Base-by-base conservation (phyloP, 805 yeast species). In the Yarrowia sp. region DNA sequence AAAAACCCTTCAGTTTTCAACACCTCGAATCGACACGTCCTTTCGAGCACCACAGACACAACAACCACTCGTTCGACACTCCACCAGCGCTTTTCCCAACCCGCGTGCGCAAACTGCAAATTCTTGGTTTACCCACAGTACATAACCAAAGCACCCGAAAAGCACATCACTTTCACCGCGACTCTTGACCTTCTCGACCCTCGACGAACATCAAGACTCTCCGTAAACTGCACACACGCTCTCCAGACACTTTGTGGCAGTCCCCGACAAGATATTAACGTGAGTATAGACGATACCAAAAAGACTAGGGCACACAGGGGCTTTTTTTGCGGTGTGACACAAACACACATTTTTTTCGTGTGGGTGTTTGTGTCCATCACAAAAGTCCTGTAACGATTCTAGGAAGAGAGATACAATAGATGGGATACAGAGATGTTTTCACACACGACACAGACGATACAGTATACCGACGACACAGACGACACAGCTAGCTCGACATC, bases 61-160 rank as follows among this genome's bases (percentile, higher is more conserved):
- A 20, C 46, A 39, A 24, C 47, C 46, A 56, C 14, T 58, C 50
- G 49, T 42, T 42, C 36, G 30, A 24, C 30, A 24, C 7, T 2
- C 38, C 38, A 40, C 19, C 60, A 14, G 15, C 9, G 24, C 47
- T n/a, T 6, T n/a, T 9, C 9, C 47, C 36, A 14, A 42, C 42
- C 40, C 56, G 56, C 56, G 56, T 50, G 58, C 50, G 17, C 19
- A n/a, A 15, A 38, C 33, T 42, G 50, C 50, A 33, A 58, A 42
- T 43, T 58, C 64, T 58, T 58, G 64, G 64, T 58, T 58, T 58
- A 24, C 40, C 15, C 38, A 56, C 64, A 58, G 50, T 58, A 58
- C 64, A 58, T 58, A 58, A 58, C 64, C 64, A 58, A 58, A 58
- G 64, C 64, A 58, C 50, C 64, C 64, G 64, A 30, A 15, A 58